phyloP scores from a whole-genome alignment of 2,329 filamentous ascomycete species.

The Phyllosticta citrichinensis region DNA sequence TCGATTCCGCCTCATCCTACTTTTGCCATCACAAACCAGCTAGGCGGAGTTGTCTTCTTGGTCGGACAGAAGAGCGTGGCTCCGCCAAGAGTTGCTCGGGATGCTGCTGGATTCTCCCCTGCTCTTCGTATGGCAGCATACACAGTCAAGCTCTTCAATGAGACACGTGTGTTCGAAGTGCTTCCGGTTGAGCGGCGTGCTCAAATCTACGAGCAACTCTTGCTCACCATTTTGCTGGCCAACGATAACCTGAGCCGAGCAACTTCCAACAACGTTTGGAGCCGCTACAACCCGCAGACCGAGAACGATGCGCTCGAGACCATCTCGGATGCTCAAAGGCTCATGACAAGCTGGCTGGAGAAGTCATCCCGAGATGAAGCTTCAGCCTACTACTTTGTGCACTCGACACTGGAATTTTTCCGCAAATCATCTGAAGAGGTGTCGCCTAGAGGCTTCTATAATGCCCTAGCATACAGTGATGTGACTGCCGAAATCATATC shows the following conservation, averaged over 20 bases:
- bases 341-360: constrained; percentile 36
- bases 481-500: constrained; percentile 32
- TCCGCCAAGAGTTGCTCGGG: constrained; percentile 38
- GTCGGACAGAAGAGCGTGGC: constrained; percentile 28
- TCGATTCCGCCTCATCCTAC: constrained; percentile 47
- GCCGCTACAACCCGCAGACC: constrained; percentile 35
- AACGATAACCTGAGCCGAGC: constrained; percentile 51
- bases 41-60: constrained; percentile 62
- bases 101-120: constrained; percentile 60
- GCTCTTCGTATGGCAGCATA: constrained; percentile 70
- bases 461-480: constrained; percentile 28
- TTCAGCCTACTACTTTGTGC: constrained; percentile 13
- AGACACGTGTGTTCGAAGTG: constrained; percentile 25
- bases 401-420: constrained; percentile 16
- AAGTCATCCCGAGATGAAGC: constrained; percentile 8
- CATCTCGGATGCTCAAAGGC: constrained; percentile 39
- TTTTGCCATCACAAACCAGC: constrained; percentile 61
- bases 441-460: constrained; percentile 31
- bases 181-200: constrained; percentile 25
- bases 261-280: constrained; percentile 45
- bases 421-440: constrained; percentile 14
- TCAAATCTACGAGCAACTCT: constrained; percentile 41
- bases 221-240: constrained; percentile 45
- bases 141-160: constrained; percentile 47
- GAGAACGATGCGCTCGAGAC: constrained; percentile 45